Conservation (phyloP, 495 filamentous ascomycete species). For the Aspergillus ellipticus region DNA sequence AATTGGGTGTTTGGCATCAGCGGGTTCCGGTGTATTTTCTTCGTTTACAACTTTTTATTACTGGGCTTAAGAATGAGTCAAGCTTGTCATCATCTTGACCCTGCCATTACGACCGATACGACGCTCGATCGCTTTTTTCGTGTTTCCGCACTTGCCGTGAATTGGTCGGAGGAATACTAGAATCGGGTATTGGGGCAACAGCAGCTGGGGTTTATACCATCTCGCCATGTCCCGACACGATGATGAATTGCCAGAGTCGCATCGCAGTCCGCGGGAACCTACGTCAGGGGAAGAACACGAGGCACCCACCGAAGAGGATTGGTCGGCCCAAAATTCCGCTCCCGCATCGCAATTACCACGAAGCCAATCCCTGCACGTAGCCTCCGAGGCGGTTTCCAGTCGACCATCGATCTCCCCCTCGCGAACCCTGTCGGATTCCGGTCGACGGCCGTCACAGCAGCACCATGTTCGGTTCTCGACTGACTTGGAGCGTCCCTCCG, state of each 20-base stretch:
- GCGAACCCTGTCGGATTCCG: slow-evolving; percentile 33
- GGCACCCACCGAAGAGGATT: neutral
- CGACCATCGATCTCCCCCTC: slow-evolving; percentile 30
- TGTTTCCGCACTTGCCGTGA: neutral
- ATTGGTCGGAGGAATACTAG: neutral
- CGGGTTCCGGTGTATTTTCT: neutral
- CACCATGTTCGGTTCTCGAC: slow-evolving; percentile 42
- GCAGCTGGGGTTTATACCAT: neutral
- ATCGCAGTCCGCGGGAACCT: slow-evolving; percentile 6
- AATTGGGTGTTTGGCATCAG: neutral
- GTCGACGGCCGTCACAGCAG: slow-evolving; percentile 32
- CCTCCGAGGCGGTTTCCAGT: slow-evolving; percentile 1
- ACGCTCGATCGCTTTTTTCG: neutral
- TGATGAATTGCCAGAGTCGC: slow-evolving; percentile 17
- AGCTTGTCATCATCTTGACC: neutral
- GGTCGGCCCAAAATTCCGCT: neutral
- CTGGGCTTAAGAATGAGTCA: slow-evolving; percentile 7
- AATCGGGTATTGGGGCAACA: slow-evolving; percentile 3
- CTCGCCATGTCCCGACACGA: slow-evolving; percentile 30
- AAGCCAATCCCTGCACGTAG: slow-evolving; percentile 16
- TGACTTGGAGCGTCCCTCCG: slow-evolving; percentile 31
- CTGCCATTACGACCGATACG: neutral
- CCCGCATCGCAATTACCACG: slow-evolving; percentile 9
- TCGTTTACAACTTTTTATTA: neutral
- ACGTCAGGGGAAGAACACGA: slow-evolving; percentile 3